phyloP scores from a whole-genome alignment of 2,329 filamentous ascomycete species.

The Trichophyton benhamiae region DNA sequence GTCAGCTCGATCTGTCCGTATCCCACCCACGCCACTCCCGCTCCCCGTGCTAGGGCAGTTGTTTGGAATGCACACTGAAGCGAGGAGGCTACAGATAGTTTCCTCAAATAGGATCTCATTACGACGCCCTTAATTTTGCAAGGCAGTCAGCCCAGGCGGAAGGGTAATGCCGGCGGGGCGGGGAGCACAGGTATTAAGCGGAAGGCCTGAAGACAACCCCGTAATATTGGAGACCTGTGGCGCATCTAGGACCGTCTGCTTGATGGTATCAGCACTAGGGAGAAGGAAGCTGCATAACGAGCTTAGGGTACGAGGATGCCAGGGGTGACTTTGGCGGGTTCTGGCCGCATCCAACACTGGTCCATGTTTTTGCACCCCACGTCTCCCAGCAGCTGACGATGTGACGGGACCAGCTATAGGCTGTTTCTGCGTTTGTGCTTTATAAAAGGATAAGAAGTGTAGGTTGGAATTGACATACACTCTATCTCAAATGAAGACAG shows the following conservation, averaged over 20 bases:
- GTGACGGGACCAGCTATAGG: not conserved
- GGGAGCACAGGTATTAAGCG: not conserved
- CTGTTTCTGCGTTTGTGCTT: not conserved
- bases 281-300: not conserved
- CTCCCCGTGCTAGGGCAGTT: not conserved
- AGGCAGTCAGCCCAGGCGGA: not conserved
- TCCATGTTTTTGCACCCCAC: not conserved
- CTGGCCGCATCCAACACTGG: not conserved
- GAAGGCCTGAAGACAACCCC: not conserved
- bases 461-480: not conserved
- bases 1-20: not conserved
- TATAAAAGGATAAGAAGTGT: not conserved
- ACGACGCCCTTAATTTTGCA: not conserved
- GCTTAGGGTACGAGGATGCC: not conserved
- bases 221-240: not conserved
- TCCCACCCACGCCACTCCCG: not conserved
- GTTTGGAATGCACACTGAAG: not conserved
- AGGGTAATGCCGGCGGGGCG: not conserved
- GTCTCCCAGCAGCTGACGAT: not conserved
- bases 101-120: not conserved
- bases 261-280: not conserved
- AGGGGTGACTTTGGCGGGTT: not conserved
- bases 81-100: not conserved
- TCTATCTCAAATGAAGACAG: not conserved
- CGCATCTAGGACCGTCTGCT: not conserved